Conservation (phyloP, 352 stramenopile genomes). For the Phytophthora boehmeriae region DNA sequence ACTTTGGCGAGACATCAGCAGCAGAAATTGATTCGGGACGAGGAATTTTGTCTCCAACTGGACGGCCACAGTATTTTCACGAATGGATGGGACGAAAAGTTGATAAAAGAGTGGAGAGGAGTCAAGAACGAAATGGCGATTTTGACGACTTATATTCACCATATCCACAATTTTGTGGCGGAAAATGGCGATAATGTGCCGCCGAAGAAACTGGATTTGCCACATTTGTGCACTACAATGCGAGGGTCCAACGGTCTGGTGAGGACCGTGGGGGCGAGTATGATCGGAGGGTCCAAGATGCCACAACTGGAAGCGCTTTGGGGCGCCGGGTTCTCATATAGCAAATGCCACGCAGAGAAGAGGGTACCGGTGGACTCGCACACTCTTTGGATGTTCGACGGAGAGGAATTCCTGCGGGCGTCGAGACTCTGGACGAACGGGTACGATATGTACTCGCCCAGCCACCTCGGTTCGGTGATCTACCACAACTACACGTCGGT, state of each 20-base stretch:
- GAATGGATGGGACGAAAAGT: constrained; percentile 73
- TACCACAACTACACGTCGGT: constrained; percentile 80
- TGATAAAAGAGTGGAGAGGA: constrained; percentile 69
- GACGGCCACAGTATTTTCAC: constrained; percentile 86
- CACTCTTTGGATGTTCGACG: constrained; percentile 74
- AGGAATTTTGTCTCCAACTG: constrained; percentile 85
- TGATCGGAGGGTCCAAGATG: constrained; percentile 73
- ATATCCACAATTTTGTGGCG: constrained; percentile 80
- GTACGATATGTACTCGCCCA: constrained; percentile 72
- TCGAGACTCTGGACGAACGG: constrained; percentile 64
- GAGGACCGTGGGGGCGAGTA: constrained; percentile 75
- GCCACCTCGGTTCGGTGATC: constrained; percentile 51
- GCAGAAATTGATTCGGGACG: constrained; percentile 67
- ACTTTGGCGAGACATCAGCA: constrained; percentile 77
- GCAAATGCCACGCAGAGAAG: constrained; percentile 77
- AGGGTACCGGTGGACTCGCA: constrained; percentile 68
- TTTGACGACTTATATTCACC: constrained; percentile 80
- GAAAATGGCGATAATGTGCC: constrained; percentile 69
- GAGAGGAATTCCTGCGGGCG: constrained; percentile 63
- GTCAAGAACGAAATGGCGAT: constrained; percentile 84
- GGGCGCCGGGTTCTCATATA: constrained; percentile 74
- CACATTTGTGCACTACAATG: constrained; percentile 76
- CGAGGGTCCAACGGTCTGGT: constrained; percentile 61
- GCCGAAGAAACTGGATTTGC: constrained; percentile 57
- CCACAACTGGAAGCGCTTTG: constrained; percentile 70